phyloP scores from a whole-genome alignment of 768 basidiomycete species.

The Naganishia onofrii region DNA sequence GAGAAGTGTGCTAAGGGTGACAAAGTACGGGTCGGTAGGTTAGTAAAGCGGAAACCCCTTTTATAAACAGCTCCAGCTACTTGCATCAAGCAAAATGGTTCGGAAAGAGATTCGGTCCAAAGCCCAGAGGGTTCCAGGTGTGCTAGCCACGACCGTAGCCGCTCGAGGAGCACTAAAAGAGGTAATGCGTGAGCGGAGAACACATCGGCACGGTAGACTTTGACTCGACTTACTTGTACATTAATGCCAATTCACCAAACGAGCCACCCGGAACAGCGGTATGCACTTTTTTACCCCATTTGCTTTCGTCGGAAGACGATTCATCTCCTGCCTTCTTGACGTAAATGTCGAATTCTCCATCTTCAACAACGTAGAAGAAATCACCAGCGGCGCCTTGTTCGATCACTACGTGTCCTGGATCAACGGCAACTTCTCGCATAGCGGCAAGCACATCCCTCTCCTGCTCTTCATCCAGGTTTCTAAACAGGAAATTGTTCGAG shows the following conservation, averaged over 20 bases:
- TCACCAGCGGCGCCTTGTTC: constrained; percentile 95
- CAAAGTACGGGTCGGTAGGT: too few species aligned
- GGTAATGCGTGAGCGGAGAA: neutral
- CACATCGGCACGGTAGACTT: neutral
- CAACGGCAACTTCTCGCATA: constrained; percentile 81
- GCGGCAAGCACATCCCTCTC: constrained; percentile 87
- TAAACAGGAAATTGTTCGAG: constrained; percentile 85
- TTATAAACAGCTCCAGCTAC: constrained; percentile 8
- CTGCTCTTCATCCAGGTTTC: constrained; percentile 94
- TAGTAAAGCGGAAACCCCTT: too few species aligned
- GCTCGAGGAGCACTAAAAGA: constrained; percentile 70
- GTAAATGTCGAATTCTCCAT: constrained; percentile 78
- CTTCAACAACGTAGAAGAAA: constrained; percentile 95
- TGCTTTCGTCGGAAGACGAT: constrained; percentile 37
- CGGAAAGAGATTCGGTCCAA: constrained; percentile 97
- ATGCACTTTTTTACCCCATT: constrained; percentile 64
- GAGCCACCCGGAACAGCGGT: constrained; percentile 79
- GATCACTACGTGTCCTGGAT: constrained; percentile 80
- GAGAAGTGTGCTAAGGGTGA: constrained; percentile 63
- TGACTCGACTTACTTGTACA: constrained; percentile 68
- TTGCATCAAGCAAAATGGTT: constrained; percentile 81
- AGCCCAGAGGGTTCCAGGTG: constrained; percentile 78
- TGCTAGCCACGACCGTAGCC: constrained; percentile 83
- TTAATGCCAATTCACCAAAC: constrained; percentile 93
- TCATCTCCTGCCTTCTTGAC: constrained; percentile 48